phyloP scores from a whole-genome alignment of 345 rosid species.

The Eucalyptus polybractea region DNA sequence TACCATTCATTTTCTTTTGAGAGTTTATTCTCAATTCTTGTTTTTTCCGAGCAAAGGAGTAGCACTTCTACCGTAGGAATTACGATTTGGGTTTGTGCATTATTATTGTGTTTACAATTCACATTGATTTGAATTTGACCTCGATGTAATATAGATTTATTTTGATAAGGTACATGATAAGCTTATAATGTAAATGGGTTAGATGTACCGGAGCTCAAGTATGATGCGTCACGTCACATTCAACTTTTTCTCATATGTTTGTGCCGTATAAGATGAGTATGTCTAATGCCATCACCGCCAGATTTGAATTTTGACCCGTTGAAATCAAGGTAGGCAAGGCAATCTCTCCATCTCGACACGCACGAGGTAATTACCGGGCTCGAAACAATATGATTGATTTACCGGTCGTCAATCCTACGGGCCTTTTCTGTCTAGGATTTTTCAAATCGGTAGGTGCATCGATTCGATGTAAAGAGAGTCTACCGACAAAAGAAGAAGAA shows the following conservation, averaged over 20 bases:
- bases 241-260: not conserved
- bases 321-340: not conserved
- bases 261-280: not conserved
- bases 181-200: not conserved
- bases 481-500: not conserved
- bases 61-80: not conserved
- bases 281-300: rapidly evolving
- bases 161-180: not conserved
- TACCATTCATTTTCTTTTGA: too few relatives aligned
- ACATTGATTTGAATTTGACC: not conserved
- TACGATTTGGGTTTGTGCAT: not conserved
- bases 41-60: not conserved
- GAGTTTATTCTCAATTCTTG: rapidly evolving
- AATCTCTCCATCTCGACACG: not conserved
- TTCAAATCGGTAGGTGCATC: not conserved
- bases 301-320: not conserved
- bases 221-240: not conserved
- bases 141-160: rapidly evolving
- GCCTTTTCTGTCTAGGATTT: not conserved
- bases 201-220: not conserved
- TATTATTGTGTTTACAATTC: not conserved
- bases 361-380: too few relatives aligned
- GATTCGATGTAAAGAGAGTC: not conserved
- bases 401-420: not conserved
- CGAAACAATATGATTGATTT: not conserved